Evolutionary conservation across 179 eudicot species (phyloP).

Genomic region (Actinidia chinensis): DNA sequence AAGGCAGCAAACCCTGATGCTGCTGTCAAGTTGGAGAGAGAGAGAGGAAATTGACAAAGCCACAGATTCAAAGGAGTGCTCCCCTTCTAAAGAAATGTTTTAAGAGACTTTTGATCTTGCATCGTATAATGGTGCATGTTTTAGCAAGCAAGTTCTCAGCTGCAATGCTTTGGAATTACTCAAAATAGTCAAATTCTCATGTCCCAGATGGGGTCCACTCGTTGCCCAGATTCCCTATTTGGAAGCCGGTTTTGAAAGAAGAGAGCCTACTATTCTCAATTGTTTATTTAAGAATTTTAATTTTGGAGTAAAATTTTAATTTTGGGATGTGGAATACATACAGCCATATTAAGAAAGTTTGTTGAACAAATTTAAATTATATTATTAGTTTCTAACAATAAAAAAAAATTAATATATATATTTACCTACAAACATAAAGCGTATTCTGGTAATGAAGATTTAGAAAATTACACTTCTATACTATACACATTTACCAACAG

Average conservation of each 20-base stretch:
- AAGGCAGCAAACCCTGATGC: no score
- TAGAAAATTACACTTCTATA: no score
- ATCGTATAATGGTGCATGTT: slow-evolving; percentile 13
- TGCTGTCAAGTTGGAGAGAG: not conserved
- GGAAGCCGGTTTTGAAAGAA: slow-evolving; percentile 7
- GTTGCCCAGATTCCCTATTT: slow-evolving; percentile 7
- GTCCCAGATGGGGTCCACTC: not conserved
- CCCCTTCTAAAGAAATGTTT: slow-evolving; percentile 9
- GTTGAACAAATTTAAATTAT: no score
- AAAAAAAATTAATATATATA: no score
- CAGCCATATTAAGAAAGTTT: no score
- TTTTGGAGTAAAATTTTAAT: no score
- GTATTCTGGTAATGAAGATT: no score
- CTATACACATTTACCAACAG: no score
- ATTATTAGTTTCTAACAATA: no score
- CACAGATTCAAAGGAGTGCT: not conserved
- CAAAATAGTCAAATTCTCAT: not conserved
- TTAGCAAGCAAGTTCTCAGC: slow-evolving; percentile 19
- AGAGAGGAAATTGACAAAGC: not conserved
- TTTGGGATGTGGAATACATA: no score
- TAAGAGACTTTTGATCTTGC: not conserved
- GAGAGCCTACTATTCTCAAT: not conserved
- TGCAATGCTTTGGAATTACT: slow-evolving; percentile 10
- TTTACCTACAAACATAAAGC: no score
- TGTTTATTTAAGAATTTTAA: not conserved